phyloP scores from a whole-genome alignment of 164 flowering plant genomes.

The Vitis labrusca region DNA sequence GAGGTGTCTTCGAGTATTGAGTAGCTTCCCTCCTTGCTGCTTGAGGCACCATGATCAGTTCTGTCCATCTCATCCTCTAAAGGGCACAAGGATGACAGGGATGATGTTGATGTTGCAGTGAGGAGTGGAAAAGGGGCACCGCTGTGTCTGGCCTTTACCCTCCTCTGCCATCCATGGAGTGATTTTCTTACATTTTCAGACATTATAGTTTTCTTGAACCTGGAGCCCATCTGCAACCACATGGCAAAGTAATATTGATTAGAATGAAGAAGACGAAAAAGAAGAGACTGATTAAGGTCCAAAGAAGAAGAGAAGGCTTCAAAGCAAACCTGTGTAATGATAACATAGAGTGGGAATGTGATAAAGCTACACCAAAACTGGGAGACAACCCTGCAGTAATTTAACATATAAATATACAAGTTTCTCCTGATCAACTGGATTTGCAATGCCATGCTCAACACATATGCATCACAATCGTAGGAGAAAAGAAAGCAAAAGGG shows the following conservation, averaged over 20 bases:
- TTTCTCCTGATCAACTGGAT: background rate
- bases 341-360: conserved; percentile 82
- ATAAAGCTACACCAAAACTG: conserved; percentile 90
- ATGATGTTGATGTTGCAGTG: conserved; percentile 27
- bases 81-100: conserved; percentile 32
- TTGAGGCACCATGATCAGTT: background rate
- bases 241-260: background rate
- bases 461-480: background rate
- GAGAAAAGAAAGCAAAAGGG: background rate
- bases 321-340: conserved; percentile 69
- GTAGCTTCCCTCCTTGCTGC: conserved; percentile 8
- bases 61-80: conserved; percentile 17
- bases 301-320: background rate
- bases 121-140: conserved; percentile 9
- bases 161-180: conserved; percentile 61
- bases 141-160: conserved; percentile 44
- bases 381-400: conserved; percentile 47
- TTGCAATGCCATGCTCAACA: background rate
- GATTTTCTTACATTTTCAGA: conserved; percentile 62
- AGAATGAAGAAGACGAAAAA: conserved; percentile 1
- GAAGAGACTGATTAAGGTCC: background rate
- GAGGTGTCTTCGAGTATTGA: background rate
- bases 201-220: conserved; percentile 62
- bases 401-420: too few relatives aligned
- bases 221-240: conserved; percentile 75